phyloP scores from a whole-genome alignment of 192 early-diverging fungal genomes.

The Podila epigama region DNA sequence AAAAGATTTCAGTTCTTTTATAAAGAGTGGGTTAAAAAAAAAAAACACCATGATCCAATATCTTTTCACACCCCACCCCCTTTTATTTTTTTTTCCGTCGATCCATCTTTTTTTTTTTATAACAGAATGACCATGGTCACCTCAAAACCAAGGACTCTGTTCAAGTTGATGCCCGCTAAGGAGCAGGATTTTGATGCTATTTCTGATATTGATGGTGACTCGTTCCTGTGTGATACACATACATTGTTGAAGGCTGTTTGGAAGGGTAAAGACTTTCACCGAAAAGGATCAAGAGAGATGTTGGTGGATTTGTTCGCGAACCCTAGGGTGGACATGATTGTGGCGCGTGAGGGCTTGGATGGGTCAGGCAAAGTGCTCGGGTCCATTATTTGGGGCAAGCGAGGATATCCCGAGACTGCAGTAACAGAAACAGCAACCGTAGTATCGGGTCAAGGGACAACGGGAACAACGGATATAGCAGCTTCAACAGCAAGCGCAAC shows the following conservation, averaged over 20 bases:
- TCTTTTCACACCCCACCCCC: too few species aligned
- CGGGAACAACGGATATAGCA: too few species aligned
- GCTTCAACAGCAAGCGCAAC: background rate
- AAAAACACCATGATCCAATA: too few species aligned
- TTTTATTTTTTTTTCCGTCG: too few species aligned
- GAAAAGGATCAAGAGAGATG: background rate
- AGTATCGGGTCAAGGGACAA: too few species aligned
- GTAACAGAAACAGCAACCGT: background rate
- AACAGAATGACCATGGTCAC: background rate
- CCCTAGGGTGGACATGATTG: conserved; percentile 7
- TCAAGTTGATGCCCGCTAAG: conserved; percentile 11
- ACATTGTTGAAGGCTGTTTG: conserved; percentile 18
- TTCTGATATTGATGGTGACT: conserved; percentile 13
- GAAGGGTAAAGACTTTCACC: conserved; percentile 19
- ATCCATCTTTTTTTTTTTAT: background rate
- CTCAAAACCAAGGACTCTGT: background rate
- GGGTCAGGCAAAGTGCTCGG: conserved; percentile 16
- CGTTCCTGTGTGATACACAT: conserved; percentile 11
- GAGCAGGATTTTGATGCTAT: conserved; percentile 13
- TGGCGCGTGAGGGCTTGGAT: conserved; percentile 10
- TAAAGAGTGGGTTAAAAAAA: too few species aligned
- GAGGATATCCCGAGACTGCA: conserved; percentile 1
- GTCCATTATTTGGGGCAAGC: conserved; percentile 10
- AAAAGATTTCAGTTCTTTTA: too few species aligned
- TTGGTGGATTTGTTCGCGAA: background rate